phyloP scores from a whole-genome alignment of 768 basidiomycete genomes.

The Lactarius deliciosus region DNA sequence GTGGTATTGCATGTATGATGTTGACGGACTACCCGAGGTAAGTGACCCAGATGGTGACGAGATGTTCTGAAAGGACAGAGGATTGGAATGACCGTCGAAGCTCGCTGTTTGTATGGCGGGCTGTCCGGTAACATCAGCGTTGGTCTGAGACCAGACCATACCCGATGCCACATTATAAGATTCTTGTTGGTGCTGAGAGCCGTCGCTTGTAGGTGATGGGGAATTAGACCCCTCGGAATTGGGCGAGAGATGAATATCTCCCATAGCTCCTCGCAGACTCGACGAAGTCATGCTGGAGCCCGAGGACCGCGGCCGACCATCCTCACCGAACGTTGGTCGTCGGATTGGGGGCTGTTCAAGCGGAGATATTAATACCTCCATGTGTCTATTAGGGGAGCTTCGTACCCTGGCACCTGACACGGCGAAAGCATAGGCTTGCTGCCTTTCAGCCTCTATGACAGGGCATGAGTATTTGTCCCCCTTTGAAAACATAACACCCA shows the following conservation, averaged over 20 bases:
- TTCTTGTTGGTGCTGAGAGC: slow-evolving; percentile 33
- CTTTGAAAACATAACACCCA: background rate
- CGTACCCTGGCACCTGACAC: slow-evolving; percentile 32
- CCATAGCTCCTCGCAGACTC: slow-evolving; percentile 63
- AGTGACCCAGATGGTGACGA: slow-evolving; percentile 26
- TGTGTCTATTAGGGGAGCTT: slow-evolving; percentile 17
- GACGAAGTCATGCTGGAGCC: slow-evolving; percentile 48
- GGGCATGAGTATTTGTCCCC: background rate
- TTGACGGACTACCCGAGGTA: slow-evolving; percentile 24
- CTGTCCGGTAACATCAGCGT: slow-evolving; percentile 21
- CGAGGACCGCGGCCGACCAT: slow-evolving; percentile 37
- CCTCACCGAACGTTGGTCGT: slow-evolving; percentile 32
- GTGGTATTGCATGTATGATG: slow-evolving; percentile 29
- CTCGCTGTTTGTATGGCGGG: slow-evolving; percentile 19
- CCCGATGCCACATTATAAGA: slow-evolving; percentile 30
- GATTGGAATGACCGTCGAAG: slow-evolving; percentile 24
- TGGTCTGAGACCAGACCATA: slow-evolving; percentile 30
- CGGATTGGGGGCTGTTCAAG: slow-evolving; percentile 28
- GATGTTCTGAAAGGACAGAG: slow-evolving; percentile 28
- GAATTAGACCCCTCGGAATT: slow-evolving; percentile 36
- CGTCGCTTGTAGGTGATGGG: slow-evolving; percentile 31
- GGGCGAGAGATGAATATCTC: slow-evolving; percentile 46
- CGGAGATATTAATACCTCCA: slow-evolving; percentile 34
- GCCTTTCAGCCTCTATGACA: slow-evolving; percentile 23
- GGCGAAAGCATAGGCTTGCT: slow-evolving; percentile 27